Evolutionary conservation across 2,329 filamentous ascomycete genomes (phyloP).

Genomic region (Decorospora gaudefroyi): DNA sequence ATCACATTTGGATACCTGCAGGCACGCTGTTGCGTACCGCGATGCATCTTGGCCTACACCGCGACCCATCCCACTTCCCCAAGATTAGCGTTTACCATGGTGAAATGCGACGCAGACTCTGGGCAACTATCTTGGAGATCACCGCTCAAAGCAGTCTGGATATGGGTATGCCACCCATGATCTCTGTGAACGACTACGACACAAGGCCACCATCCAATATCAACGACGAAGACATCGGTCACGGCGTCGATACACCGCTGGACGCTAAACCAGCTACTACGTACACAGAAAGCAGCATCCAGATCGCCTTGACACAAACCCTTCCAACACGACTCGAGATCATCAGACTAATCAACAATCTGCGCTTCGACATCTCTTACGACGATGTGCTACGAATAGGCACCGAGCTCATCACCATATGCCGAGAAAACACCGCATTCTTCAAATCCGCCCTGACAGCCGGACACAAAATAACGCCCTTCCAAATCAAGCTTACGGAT

Average conservation of each 20-base stretch:
- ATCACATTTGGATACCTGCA: slow-evolving; percentile 47
- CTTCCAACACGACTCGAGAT: slow-evolving; percentile 47
- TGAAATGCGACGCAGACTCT: slow-evolving; percentile 47
- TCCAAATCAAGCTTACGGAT: slow-evolving; percentile 57
- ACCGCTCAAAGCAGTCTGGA: slow-evolving; percentile 45
- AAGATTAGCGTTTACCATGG: slow-evolving; percentile 42
- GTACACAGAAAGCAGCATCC: slow-evolving; percentile 47
- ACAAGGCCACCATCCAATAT: slow-evolving; percentile 47
- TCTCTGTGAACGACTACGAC: slow-evolving; percentile 47
- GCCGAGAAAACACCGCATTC: slow-evolving; percentile 23
- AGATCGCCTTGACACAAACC: slow-evolving; percentile 43
- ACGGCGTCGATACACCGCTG: slow-evolving; percentile 30
- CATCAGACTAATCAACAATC: slow-evolving; percentile 39
- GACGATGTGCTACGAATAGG: slow-evolving; percentile 35
- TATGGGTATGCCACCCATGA: slow-evolving; percentile 46
- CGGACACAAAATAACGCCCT: slow-evolving; percentile 28
- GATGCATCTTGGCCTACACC: slow-evolving; percentile 50
- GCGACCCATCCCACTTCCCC: slow-evolving; percentile 46
- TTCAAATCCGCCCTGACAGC: slow-evolving; percentile 21
- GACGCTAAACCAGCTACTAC: slow-evolving; percentile 24
- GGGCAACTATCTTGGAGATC: slow-evolving; percentile 45
- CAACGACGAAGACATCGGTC: slow-evolving; percentile 48
- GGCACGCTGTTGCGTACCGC: slow-evolving; percentile 48
- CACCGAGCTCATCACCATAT: slow-evolving; percentile 30
- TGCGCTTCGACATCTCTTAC: slow-evolving; percentile 40